Base-by-base conservation (phyloP, 495 filamentous ascomycete genomes). In the Aspergillus olivimuriae region DNA sequence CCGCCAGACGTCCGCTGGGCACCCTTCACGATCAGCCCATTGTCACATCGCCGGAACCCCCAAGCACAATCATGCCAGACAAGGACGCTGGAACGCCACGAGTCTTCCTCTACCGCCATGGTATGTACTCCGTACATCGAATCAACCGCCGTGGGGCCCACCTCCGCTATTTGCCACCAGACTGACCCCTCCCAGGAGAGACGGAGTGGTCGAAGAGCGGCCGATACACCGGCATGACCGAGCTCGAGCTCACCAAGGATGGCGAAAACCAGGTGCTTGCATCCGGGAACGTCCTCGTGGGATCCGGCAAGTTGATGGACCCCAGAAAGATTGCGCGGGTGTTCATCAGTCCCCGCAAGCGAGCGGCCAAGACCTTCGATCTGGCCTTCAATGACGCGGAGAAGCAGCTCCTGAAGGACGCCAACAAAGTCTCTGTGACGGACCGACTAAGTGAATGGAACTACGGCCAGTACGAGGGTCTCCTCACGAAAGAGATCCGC, bases 131-230 rank as follows among this genome's bases (percentile, higher is more conserved):
- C 35, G 8, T 16, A 34, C 35, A 15, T 9, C 14, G 4, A 32
- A 37, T 17, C 4, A 18, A 37, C 34, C 9, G 4, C 15, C 15
- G 14, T 37, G 9, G 11, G 11, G 9, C 12, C 2, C 15, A 37
- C 16, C n/a, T n/a, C n/a, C n/a, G 3, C 11, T 14, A 3, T 33
- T 33, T 36, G n/a, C 34, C 12, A 4, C 3, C 22, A 5, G 16
- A 30, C 39, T 30, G 4, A 16, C 22, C 8, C 5, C 12, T 10
- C 0, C 15, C 41, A 73, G 69, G 81, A 52, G 85, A 95, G 59
- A 95, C 89, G 2, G 84, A 89, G 65, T 95, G 89, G 89, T 86
- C 87, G 2, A 73, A 89, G 43, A 85, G 80, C 52, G 89, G 88
- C 48, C 81, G 82, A 7, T 89, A 91, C 66, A 95, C 89, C 0